These are phyloP conservation scores for Aspergillus proliferans DNA, from an alignment of 2,329 filamentous ascomycete species.

Conservation along the genomic window DNA sequence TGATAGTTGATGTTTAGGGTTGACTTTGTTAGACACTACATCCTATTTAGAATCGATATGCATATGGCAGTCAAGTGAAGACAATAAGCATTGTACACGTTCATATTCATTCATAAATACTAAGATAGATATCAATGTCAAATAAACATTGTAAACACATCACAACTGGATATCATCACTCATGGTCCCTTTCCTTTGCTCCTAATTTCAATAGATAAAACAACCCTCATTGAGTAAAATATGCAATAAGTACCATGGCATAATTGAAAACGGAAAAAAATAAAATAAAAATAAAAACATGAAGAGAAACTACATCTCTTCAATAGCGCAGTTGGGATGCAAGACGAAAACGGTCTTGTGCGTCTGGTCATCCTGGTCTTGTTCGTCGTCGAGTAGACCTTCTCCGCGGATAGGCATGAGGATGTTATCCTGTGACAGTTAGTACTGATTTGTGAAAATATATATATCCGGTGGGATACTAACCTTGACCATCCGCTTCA, in stretches of 20 bases:
- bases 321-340: slow-evolving; percentile 88
- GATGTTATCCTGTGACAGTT: slow-evolving; percentile 48
- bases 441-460: not conserved
- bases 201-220: slow-evolving; percentile 7
- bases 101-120: not conserved
- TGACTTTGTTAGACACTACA: too few species aligned
- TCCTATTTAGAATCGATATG: too few species aligned
- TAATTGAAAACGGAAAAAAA: slow-evolving; percentile 7
- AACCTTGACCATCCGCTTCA: slow-evolving; percentile 96
- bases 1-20: too few species aligned
- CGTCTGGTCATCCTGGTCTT: slow-evolving; percentile 38
- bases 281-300: slow-evolving; percentile 1
- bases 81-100: not conserved
- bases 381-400: slow-evolving; percentile 74
- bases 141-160: not conserved
- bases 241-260: slow-evolving; percentile 3
- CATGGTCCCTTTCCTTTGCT: slow-evolving; percentile 22
- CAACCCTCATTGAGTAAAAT: too few species aligned
- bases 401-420: slow-evolving; percentile 66
- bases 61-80: too few species aligned
- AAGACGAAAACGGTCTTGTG: slow-evolving; percentile 70
- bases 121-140: not conserved
- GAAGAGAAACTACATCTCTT: slow-evolving; percentile 38
- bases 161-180: slow-evolving; percentile 27
- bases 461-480: slow-evolving; percentile 19